Evolutionary conservation across 805 yeast genomes (phyloP), one percentile per base, ranked within the genome.

Genomic region (Saccharomycopsis microspora): DNA sequence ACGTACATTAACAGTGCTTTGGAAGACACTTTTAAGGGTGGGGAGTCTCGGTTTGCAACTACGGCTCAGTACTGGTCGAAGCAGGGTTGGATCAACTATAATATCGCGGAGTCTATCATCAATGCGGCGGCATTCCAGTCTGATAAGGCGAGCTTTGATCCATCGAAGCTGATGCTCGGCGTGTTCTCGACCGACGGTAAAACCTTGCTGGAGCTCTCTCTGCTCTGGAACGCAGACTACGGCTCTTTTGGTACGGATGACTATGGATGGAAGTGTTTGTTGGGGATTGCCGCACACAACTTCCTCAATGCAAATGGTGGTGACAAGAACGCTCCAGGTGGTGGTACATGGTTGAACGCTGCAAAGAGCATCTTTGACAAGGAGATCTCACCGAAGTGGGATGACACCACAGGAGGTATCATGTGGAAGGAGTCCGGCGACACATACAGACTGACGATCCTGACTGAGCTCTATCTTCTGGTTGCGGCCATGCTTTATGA

Each of bases 181-280:
- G 19, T 19, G 19, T 19, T 19, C 2, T 19, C 19, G 19, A 19
- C 19, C 2, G 19, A 19, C 19, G 19, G 19, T 19, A 19, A 19
- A 19, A 19, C 19, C 19, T 19, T 19, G 19, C 19, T 19, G 19
- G 19, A 19, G 19, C 19, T 19, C 19, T 19, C 19, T 19, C 19
- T 19, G 1, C 41, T 39, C 11, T 39, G 41, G 41, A 8, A 27
- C 10, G 41, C 27, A 9, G 9, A 9, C 10, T 39, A 9, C 29
- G 43, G 43, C 9, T 27, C 32, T 11, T 10, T n/a, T 30, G 43
- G 43, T 11, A 41, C 43, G n/a, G 43, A 41, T n/a, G 43, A 41
- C 32, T 41, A 41, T 30, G 43, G 43, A 9, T 41, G 43, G 43
- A 41, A 30, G 29, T 6, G 7, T n/a, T 34, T 41, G 8, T 9